Evolutionary conservation across 2,329 filamentous ascomycete species (phyloP).

Genomic region (Penicillium occitanis): DNA sequence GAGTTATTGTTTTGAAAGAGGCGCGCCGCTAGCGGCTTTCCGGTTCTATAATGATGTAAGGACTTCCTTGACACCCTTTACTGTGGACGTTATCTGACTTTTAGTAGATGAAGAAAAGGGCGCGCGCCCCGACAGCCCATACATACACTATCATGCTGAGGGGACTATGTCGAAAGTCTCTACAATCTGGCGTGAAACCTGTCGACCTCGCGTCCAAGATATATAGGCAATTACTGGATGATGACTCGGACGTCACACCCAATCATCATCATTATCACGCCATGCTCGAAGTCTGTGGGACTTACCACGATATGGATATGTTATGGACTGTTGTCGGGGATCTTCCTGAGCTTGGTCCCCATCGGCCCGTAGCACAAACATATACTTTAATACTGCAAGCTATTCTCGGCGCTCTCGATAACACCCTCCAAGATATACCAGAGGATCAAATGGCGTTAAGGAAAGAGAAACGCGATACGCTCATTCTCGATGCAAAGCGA

Average conservation of each 20-base stretch:
- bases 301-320: conserved; percentile 72
- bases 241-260: conserved; percentile 64
- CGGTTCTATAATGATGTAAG: conserved; percentile 84
- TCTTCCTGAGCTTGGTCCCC: conserved; percentile 63
- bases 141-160: conserved; percentile 83
- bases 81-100: background rate
- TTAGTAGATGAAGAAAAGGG: conserved; percentile 87
- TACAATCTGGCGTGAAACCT: conserved; percentile 54
- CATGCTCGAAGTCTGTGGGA: conserved; percentile 76
- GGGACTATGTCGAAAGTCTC: conserved; percentile 65
- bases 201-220: conserved; percentile 69
- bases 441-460: conserved; percentile 32
- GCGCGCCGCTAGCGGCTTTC: conserved; percentile 63
- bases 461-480: conserved; percentile 32
- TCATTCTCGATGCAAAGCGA: conserved; percentile 65
- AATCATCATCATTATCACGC: conserved; percentile 85
- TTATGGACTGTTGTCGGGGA: conserved; percentile 75
- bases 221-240: conserved; percentile 71
- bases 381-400: conserved; percentile 83
- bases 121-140: conserved; percentile 72
- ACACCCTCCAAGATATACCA: conserved; percentile 33
- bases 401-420: conserved; percentile 55
- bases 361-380: conserved; percentile 67
- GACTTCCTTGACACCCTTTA: background rate
- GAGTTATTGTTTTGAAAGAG: conserved; percentile 63